phyloP scores from a whole-genome alignment of 1,284 basidiomycete species.

The Ustilago bromivora region DNA sequence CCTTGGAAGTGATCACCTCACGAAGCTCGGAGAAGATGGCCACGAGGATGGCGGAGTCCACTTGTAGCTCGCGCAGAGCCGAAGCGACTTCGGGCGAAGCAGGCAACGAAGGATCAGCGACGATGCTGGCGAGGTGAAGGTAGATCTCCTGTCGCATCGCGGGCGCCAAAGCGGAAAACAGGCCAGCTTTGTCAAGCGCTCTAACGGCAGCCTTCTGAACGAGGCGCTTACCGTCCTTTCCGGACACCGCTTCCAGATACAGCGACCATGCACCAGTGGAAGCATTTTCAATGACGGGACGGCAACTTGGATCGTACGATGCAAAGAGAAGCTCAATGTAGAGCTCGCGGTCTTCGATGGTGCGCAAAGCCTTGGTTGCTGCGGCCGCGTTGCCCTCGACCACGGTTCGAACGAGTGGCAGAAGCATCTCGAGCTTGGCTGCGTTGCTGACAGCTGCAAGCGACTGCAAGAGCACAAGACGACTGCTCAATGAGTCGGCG shows the following conservation, averaged over 20 bases:
- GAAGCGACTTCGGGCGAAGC: conserved; percentile 43
- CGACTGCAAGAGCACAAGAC: conserved; percentile 76
- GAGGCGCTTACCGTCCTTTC: conserved; percentile 24
- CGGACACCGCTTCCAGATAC: conserved; percentile 37
- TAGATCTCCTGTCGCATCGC: conserved; percentile 76
- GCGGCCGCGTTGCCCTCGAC: conserved; percentile 10
- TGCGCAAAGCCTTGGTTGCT: conserved; percentile 23
- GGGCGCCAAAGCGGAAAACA: conserved; percentile 74
- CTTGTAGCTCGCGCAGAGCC: conserved; percentile 51
- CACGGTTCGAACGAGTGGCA: conserved; percentile 75
- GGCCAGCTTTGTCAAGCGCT: conserved; percentile 72
- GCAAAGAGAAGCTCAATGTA: conserved; percentile 74
- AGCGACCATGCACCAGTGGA: conserved; percentile 53
- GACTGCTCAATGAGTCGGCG: conserved; percentile 74
- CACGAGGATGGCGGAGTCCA: conserved; percentile 73
- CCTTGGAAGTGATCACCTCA: conserved; percentile 72
- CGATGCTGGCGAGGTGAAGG: conserved; percentile 70
- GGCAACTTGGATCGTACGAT: conserved; percentile 72
- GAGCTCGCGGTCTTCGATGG: conserved; percentile 29
- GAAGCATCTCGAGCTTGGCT: conserved; percentile 77
- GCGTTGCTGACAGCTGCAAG: conserved; percentile 76
- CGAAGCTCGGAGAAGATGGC: conserved; percentile 75
- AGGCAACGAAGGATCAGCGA: conserved; percentile 47
- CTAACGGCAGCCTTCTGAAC: conserved; percentile 53
- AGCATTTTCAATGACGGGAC: conserved; percentile 75